Percentiles rank a stretch among this genome's conserved stretches.
These are phyloP conservation scores for Grosmannia huntii DNA, from an alignment of 2,329 filamentous ascomycete genomes.

Conservation along the genomic window DNA sequence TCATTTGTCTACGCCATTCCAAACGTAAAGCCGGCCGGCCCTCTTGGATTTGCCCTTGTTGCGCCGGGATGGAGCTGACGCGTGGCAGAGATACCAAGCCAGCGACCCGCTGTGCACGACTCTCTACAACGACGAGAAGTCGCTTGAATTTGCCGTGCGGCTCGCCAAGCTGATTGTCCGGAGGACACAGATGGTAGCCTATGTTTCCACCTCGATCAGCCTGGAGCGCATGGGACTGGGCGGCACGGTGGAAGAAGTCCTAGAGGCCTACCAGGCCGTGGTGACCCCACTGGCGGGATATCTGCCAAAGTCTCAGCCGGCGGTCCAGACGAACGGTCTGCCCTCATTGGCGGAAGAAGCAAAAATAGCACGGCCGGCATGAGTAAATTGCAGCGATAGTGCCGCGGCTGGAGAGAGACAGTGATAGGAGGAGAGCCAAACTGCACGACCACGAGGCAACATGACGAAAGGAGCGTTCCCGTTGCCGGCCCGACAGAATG, in stretches of 20 bases:
- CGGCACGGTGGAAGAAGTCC: conserved; percentile 81
- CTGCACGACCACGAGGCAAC: not conserved
- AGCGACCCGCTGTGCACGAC: conserved; percentile 61
- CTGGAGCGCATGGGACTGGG: conserved; percentile 62
- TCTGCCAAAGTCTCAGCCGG: conserved; percentile 22
- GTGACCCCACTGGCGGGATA: conserved; percentile 54
- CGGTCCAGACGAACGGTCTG: not conserved
- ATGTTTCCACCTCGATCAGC: conserved; percentile 79
- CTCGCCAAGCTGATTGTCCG: conserved; percentile 74
- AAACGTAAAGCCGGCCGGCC: conserved; percentile 44
- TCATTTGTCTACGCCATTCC: conserved; percentile 92
- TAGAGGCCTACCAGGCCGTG: conserved; percentile 70
- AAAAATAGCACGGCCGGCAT: not conserved
- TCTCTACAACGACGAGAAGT: conserved; percentile 62
- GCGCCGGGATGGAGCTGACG: not conserved
- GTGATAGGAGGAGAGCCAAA: not conserved
- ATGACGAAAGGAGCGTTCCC: not conserved
- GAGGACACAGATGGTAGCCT: conserved; percentile 61
- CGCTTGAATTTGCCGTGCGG: conserved; percentile 75
- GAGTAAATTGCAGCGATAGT: too few relatives aligned
- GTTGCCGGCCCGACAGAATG: not conserved
- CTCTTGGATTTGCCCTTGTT: conserved; percentile 4
- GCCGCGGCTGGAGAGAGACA: not conserved
- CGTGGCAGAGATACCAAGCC: conserved; percentile 34
- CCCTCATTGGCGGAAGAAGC: not conserved